Conservation (phyloP, 2,329 filamentous ascomycete genomes). For the Fusarium sacchari region DNA sequence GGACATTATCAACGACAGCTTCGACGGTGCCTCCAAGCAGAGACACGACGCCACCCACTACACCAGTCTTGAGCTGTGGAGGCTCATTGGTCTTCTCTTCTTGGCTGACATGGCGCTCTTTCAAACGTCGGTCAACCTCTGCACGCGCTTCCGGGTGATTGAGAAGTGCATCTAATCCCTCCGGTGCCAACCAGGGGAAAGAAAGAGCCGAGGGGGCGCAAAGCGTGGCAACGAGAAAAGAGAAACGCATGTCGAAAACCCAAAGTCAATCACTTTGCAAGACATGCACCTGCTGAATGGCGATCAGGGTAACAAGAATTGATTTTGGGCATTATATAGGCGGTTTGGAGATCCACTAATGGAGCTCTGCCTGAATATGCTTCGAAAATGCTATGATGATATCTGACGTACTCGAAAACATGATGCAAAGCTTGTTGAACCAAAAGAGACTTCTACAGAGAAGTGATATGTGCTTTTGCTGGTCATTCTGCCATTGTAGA, state of each 20-base stretch:
- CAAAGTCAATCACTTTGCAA: neutral
- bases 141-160: slow-evolving; percentile 16
- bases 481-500: neutral
- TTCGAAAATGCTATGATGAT: neutral
- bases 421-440: neutral
- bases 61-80: slow-evolving; percentile 1
- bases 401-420: slow-evolving; percentile 13
- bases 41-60: slow-evolving; percentile 1
- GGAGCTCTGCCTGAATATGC: neutral
- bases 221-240: slow-evolving; percentile 4
- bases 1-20: slow-evolving; percentile 12
- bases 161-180: slow-evolving; percentile 18
- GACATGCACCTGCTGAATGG: too few species aligned
- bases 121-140: slow-evolving; percentile 22
- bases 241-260: neutral
- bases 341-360: neutral
- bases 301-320: too few species aligned
- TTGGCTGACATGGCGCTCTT: neutral
- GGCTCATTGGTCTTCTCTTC: neutral
- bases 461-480: neutral
- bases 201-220: slow-evolving; percentile 9
- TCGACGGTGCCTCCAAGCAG: slow-evolving; percentile 20
- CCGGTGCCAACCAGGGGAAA: slow-evolving; percentile 17
- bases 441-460: neutral
- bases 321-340: neutral